These are phyloP conservation scores for Colletotrichum sp. DNA, from an alignment of 2,329 filamentous ascomycete species.

Conservation along the genomic window DNA sequence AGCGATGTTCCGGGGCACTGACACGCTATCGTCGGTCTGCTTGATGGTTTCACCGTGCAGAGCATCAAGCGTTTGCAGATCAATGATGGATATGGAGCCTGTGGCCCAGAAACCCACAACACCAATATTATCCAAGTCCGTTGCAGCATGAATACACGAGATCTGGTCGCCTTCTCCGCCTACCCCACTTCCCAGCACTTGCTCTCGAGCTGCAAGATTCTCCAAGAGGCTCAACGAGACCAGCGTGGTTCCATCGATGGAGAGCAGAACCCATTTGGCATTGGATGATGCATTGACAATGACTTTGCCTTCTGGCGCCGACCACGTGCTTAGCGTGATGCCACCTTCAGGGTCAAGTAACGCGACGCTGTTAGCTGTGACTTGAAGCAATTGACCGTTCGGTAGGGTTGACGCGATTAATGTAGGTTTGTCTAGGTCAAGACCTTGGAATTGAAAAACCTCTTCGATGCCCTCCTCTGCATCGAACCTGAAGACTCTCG, in stretches of 20 bases:
- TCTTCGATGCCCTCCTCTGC: constrained; percentile 82
- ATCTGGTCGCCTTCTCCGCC: constrained; percentile 66
- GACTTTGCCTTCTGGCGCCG: constrained; percentile 41
- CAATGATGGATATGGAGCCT: constrained; percentile 77
- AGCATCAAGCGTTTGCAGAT: constrained; percentile 68
- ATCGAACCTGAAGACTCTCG: constrained; percentile 80
- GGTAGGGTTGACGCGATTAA: constrained; percentile 67
- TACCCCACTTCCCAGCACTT: constrained; percentile 60
- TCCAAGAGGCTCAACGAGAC: constrained; percentile 69
- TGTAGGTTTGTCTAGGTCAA: constrained; percentile 73
- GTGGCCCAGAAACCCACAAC: constrained; percentile 88
- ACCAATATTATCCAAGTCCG: constrained; percentile 66
- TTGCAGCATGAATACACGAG: constrained; percentile 80
- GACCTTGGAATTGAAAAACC: constrained; percentile 73
- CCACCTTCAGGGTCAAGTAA: constrained; percentile 19
- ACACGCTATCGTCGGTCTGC: constrained; percentile 67
- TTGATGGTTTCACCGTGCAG: constrained; percentile 68
- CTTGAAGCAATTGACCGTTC: constrained; percentile 12
- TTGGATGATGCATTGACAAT: constrained; percentile 85
- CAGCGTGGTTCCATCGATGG: constrained; percentile 75
- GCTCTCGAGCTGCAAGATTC: constrained; percentile 61
- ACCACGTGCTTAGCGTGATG: constrained; percentile 20
- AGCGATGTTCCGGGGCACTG: constrained; percentile 81
- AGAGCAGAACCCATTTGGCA: constrained; percentile 70
- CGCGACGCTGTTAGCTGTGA: constrained; percentile 6